Base-by-base conservation (phyloP, 176 grass and related monocot species). In the Phoenix dactylifera region DNA sequence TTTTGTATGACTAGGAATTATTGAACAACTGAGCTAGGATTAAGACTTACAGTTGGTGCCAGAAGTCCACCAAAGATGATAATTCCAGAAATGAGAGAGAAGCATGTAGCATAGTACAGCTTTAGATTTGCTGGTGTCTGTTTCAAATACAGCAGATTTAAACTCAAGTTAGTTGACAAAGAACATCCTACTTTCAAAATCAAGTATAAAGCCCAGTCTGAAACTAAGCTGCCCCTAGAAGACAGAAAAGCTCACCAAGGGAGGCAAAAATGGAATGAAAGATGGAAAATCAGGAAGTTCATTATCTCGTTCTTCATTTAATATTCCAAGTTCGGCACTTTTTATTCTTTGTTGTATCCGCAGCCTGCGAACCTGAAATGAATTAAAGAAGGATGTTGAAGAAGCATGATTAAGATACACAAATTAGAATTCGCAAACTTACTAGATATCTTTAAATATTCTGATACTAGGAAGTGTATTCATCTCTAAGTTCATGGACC, bases 281-380 rank as follows among this genome's bases (percentile, higher is more conserved):
- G 93, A 98, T 57, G 93, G 93, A 73, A 98, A 98, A 83, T 98
- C 93, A 68, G 93, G 93, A 64, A 98, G 79, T 78, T 92, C 93
- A 52, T 73, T 64, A 68, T 92, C 85, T 57, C 73, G 76, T 54
- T 78, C 84, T 51, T 98, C 93, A 58, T 65, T 79, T 69, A 76
- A 83, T 52, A 89, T 89, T 72, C 93, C 93, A 64, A 92, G 93
- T 70, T 98, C 87, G 49, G 71, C 84, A 86, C 83, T 98, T 76
- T 76, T 98, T 79, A 98, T 92, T 78, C 93, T 92, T 71, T 98
- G 93, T 18, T 98, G 93, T 92, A 98, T 98, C 76, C 93, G 86
- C 73, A 98, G 64, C 30, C 93, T 85, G 22, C 93, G 87, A 80
- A 98, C 89, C 93, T 98, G 69, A 63, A 15, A 23, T 49, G 17